Percentiles rank a stretch among this genome's conserved stretches.
These are phyloP conservation scores for Colletotrichum eleusines DNA, from an alignment of 2,329 filamentous ascomycete species.

Conservation along the genomic window DNA sequence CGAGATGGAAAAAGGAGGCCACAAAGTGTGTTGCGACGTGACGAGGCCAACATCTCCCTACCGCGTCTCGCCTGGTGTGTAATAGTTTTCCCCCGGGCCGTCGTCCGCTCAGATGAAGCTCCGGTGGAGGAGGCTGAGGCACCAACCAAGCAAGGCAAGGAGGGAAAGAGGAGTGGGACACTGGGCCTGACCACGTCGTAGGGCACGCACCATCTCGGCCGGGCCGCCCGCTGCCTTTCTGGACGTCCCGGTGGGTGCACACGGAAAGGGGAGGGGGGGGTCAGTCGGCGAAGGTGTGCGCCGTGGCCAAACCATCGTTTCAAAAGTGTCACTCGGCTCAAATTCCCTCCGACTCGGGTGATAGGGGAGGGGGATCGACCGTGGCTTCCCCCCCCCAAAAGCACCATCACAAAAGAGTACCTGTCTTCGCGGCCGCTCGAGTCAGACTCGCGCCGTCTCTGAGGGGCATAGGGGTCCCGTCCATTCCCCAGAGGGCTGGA, in stretches of 20 bases:
- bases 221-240: conserved; percentile 8
- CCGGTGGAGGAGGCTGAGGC: not conserved
- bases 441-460: not conserved
- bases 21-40: not conserved
- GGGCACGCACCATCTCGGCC: conserved; percentile 26
- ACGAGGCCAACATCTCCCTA: not conserved
- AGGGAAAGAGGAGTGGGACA: not conserved
- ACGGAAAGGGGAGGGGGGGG: not conserved
- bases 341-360: not conserved
- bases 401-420: not conserved
- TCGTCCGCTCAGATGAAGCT: conserved; percentile 17
- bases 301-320: not conserved
- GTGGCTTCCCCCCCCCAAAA: not conserved
- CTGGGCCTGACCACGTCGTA: conserved; percentile 14
- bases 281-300: not conserved
- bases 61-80: not conserved
- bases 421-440: not conserved
- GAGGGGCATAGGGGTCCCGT: not conserved
- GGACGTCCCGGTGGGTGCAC: conserved; percentile 5
- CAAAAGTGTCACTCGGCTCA: not conserved
- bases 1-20: not conserved
- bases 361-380: not conserved
- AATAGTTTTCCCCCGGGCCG: conserved; percentile 10
- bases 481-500: not conserved
- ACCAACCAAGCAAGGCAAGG: not conserved